Percentiles rank a stretch among this genome's conserved stretches.
phyloP scores from a whole-genome alignment of 768 basidiomycete species.

The Gyrodon lividus region DNA sequence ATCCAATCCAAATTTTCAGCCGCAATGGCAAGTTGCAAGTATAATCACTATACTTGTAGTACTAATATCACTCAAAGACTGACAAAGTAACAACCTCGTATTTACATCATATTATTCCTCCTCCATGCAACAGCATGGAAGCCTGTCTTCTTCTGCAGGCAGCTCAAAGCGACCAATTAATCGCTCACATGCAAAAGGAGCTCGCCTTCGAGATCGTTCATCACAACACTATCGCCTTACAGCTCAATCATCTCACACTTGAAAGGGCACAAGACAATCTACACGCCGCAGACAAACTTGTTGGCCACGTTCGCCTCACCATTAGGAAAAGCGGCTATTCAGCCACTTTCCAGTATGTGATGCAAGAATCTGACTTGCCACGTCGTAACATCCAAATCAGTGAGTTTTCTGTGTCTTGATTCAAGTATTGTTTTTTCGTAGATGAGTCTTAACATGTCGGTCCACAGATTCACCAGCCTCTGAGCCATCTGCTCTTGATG shows the following conservation, averaged over 20 bases:
- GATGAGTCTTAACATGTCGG: no score
- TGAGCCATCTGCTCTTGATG: no score
- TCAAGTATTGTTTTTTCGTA: no score
- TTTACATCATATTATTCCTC: neutral
- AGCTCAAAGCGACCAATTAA: neutral
- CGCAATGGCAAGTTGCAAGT: neutral
- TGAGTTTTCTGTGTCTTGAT: no score
- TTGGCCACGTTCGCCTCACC: neutral
- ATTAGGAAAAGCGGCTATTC: neutral
- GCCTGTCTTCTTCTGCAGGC: conserved; percentile 2
- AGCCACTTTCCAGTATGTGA: conserved; percentile 1
- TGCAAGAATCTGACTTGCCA: neutral
- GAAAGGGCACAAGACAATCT: conserved; percentile 3
- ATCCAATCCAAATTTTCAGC: neutral
- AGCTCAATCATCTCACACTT: neutral
- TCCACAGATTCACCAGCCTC: no score
- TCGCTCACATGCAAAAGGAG: neutral
- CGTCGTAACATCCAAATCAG: no score
- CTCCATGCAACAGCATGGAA: neutral
- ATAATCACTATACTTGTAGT: neutral
- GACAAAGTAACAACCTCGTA: neutral
- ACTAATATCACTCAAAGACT: neutral
- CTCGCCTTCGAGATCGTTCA: conserved; percentile 1
- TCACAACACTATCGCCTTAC: neutral
- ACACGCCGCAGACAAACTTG: neutral